A percentile compares a stretch with the other conserved stretches of the same genome.
phyloP scores from a whole-genome alignment of 257 asterid genomes.

The Avicennia marina region DNA sequence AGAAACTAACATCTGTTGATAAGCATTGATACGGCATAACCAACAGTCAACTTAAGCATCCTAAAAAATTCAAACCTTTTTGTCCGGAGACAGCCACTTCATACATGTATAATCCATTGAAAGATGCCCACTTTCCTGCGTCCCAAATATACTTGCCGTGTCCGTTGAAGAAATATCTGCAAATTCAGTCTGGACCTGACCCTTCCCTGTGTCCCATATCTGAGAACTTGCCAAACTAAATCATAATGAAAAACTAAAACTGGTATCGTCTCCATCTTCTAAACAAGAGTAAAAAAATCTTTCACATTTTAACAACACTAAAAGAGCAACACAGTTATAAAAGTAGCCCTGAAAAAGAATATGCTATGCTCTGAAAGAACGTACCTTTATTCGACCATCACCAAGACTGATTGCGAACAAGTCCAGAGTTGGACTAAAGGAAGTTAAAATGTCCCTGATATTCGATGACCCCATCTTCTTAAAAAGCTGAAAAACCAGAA shows the following conservation, averaged over 20 bases:
- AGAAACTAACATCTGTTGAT: neutral
- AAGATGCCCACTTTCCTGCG: slow-evolving; percentile 66
- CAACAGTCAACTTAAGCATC: neutral
- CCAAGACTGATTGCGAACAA: slow-evolving; percentile 63
- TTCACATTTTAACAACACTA: no score
- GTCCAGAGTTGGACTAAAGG: slow-evolving; percentile 72
- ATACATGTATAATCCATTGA: slow-evolving; percentile 92
- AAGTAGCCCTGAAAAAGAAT: neutral
- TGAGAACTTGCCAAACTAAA: slow-evolving; percentile 26
- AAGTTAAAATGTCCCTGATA: slow-evolving; percentile 63
- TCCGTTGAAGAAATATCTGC: slow-evolving; percentile 62
- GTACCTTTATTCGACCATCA: slow-evolving; percentile 86
- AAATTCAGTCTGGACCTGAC: slow-evolving; percentile 86
- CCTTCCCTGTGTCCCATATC: slow-evolving; percentile 94
- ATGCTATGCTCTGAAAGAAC: neutral
- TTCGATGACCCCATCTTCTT: slow-evolving; percentile 46
- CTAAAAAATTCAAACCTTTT: slow-evolving; percentile 38
- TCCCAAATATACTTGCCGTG: slow-evolving; percentile 33
- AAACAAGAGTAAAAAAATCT: no score
- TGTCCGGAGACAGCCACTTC: slow-evolving; percentile 79
- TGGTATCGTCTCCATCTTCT: no score
- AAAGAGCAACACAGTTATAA: no score
- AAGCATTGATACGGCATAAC: neutral
- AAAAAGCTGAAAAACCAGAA: slow-evolving; percentile 10
- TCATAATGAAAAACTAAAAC: neutral